phyloP scores from a whole-genome alignment of 1,284 basidiomycete genomes.

The Papiliotrema flavescens region DNA sequence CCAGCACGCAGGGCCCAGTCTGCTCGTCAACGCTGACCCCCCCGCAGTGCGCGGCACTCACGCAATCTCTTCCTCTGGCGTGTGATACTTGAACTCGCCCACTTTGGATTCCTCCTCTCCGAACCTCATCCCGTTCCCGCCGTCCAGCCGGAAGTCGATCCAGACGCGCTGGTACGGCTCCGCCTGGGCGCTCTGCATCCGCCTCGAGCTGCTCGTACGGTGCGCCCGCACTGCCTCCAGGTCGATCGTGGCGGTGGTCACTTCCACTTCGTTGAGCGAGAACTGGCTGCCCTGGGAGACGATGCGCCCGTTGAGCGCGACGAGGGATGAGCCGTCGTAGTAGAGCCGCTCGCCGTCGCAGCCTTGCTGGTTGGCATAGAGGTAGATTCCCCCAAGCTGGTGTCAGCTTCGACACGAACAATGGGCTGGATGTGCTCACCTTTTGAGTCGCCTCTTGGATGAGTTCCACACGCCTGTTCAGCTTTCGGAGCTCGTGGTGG shows the following conservation, averaged over 20 bases:
- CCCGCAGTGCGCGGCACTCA: constrained; percentile 51
- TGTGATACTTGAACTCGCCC: constrained; percentile 65
- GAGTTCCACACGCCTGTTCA: constrained; percentile 84
- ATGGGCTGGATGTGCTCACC: constrained; percentile 49
- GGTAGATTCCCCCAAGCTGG: constrained; percentile 90
- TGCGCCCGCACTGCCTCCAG: constrained; percentile 91
- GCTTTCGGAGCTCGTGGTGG: constrained; percentile 94
- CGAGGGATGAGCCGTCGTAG: constrained; percentile 96
- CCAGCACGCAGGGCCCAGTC: constrained; percentile 96
- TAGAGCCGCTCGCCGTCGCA: constrained; percentile 97
- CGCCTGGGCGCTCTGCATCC: constrained; percentile 79
- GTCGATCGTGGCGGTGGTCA: constrained; percentile 90
- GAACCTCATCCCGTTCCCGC: constrained; percentile 56
- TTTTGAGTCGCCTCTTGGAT: constrained; percentile 97
- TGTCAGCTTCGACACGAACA: constrained; percentile 2
- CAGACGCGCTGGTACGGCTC: constrained; percentile 73
- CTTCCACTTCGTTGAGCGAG: constrained; percentile 82
- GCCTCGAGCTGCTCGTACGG: constrained; percentile 72
- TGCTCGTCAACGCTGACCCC: constrained; percentile 40
- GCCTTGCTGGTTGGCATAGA: constrained; percentile 98
- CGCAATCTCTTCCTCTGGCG: constrained; percentile 96
- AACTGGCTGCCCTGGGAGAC: constrained; percentile 96
- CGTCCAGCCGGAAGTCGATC: constrained; percentile 67
- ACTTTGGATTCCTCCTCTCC: constrained; percentile 60
- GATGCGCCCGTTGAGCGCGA: constrained; percentile 87